Percentiles rank a stretch among this genome's conserved stretches.
phyloP scores from a whole-genome alignment of 169 alveolate genomes.

The Plasmodium malariae region DNA sequence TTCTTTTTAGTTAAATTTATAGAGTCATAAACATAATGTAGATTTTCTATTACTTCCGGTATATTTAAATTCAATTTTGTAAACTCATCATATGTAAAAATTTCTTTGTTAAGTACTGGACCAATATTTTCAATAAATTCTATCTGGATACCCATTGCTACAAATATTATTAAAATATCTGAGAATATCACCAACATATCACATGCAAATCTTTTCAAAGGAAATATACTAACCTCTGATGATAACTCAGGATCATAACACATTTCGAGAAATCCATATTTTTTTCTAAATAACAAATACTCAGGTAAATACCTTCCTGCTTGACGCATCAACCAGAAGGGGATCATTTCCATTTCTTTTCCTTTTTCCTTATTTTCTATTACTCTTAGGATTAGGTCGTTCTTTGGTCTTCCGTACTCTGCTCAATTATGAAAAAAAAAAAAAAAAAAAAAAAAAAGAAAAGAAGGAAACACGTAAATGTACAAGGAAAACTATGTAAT shows the following conservation, averaged over 20 bases:
- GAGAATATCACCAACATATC: conserved; percentile 88
- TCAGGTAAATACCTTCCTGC: conserved; percentile 92
- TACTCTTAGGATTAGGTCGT: conserved; percentile 43
- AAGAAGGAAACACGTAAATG: background rate
- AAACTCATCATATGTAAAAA: conserved; percentile 25
- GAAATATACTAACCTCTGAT: conserved; percentile 89
- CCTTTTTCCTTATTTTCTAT: conserved; percentile 65
- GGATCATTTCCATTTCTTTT: conserved; percentile 77
- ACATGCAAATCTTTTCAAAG: conserved; percentile 82
- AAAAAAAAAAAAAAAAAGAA: background rate
- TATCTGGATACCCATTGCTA: conserved; percentile 63
- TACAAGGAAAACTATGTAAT: too few species aligned
- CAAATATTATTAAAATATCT: conserved; percentile 89
- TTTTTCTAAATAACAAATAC: conserved; percentile 78
- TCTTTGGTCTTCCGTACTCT: conserved; percentile 46
- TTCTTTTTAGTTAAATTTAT: conserved; percentile 78
- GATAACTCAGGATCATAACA: conserved; percentile 88
- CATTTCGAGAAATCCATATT: conserved; percentile 83
- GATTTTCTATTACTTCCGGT: conserved; percentile 74
- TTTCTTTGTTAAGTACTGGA: conserved; percentile 79
- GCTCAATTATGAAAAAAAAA: background rate
- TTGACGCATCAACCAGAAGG: conserved; percentile 91
- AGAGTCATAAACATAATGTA: conserved; percentile 86
- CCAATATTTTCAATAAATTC: conserved; percentile 43
- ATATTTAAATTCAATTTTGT: conserved; percentile 64